Evolutionary conservation across 2,329 filamentous ascomycete species (phyloP).

Genomic region (Nemania serpens): DNA sequence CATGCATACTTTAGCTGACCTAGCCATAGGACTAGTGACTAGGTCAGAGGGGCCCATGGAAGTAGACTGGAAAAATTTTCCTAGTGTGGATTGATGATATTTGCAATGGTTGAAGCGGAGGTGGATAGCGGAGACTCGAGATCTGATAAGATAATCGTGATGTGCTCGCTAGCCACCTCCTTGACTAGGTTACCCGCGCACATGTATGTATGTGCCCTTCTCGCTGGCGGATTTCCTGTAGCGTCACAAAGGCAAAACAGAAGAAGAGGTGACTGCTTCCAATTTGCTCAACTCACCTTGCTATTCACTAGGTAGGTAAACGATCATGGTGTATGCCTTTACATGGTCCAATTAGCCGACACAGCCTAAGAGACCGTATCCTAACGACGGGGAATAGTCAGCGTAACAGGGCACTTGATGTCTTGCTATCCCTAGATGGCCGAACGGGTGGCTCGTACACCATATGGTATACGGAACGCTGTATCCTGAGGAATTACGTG

Average conservation of each 20-base stretch:
- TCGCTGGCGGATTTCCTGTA: background rate
- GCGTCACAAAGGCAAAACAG: background rate
- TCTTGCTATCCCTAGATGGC: too few relatives aligned
- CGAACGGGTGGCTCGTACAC: background rate
- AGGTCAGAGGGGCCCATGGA: background rate
- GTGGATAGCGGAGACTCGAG: slow-evolving; percentile 12
- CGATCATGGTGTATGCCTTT: too few relatives aligned
- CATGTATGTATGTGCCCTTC: too few relatives aligned
- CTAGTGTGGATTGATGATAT: background rate
- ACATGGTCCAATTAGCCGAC: too few relatives aligned
- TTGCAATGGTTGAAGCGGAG: background rate
- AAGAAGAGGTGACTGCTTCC: too few relatives aligned
- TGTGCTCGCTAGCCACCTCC: background rate
- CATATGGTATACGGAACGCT: too few relatives aligned
- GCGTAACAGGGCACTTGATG: too few relatives aligned
- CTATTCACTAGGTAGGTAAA: background rate
- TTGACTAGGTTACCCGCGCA: too few relatives aligned
- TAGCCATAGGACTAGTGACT: background rate
- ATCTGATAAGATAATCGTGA: slow-evolving; percentile 32
- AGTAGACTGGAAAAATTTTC: slow-evolving; percentile 4
- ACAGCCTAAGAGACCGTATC: too few relatives aligned
- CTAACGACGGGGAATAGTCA: too few relatives aligned
- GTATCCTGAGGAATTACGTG: too few relatives aligned
- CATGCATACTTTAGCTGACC: background rate
- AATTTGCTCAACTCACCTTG: background rate